Evolutionary conservation across 345 rosid species (phyloP).

Genomic region (Corymbia maculata): DNA sequence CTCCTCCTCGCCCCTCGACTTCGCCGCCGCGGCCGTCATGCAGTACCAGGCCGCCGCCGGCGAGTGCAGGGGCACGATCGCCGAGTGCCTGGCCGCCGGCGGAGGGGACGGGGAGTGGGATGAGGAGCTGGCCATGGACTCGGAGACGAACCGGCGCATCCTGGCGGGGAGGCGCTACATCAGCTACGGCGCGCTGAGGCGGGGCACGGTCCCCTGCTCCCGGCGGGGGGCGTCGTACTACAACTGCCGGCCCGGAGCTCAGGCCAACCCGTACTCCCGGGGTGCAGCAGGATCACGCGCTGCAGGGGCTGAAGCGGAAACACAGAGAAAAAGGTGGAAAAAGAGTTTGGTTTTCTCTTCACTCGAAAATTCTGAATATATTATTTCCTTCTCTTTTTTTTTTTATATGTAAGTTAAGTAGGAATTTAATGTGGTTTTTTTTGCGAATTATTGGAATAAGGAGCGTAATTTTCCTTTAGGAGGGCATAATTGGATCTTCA

Average conservation of each 20-base stretch:
- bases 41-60: conserved; percentile 3
- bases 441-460: background rate
- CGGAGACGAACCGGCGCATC: conserved; percentile 79
- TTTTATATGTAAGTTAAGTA: background rate
- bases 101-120: background rate
- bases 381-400: background rate
- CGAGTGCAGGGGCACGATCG: conserved; percentile 57
- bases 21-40: conserved; percentile 17
- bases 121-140: conserved; percentile 53
- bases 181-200: conserved; percentile 88
- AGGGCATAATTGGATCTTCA: background rate
- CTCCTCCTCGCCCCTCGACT: conserved; percentile 14
- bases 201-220: conserved; percentile 78
- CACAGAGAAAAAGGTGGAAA: background rate
- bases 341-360: background rate
- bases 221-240: conserved; percentile 88
- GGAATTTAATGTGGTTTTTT: background rate
- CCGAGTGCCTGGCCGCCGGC: conserved; percentile 39
- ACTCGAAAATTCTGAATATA: background rate
- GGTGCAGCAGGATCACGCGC: conserved; percentile 72
- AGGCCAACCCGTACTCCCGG: conserved; percentile 77
- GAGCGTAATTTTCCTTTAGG: background rate
- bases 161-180: conserved; percentile 52
- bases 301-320: conserved; percentile 42
- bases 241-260: conserved; percentile 64